Percentiles rank a stretch among this genome's conserved stretches.
These are phyloP conservation scores for Cordyceps pruinosa DNA, from an alignment of 2,329 filamentous ascomycete genomes.

Conservation along the genomic window DNA sequence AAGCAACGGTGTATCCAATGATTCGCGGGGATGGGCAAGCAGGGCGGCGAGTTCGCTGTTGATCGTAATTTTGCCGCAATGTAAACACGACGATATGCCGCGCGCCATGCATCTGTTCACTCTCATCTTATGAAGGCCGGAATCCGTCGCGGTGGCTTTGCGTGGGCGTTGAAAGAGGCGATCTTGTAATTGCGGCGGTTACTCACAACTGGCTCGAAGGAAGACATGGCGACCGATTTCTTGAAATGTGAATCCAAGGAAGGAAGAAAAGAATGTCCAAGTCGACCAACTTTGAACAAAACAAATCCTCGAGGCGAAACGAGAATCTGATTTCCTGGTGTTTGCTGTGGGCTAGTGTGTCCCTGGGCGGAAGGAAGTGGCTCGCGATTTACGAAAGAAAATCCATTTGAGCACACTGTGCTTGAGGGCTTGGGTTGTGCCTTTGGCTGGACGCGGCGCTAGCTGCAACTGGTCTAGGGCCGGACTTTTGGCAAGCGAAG, in stretches of 20 bases:
- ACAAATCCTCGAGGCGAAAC: slow-evolving; percentile 31
- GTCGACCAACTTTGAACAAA: slow-evolving; percentile 24
- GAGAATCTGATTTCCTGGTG: slow-evolving; percentile 31
- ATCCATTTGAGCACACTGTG: slow-evolving; percentile 27
- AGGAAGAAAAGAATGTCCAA: slow-evolving; percentile 26
- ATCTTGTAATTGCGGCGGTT: background rate
- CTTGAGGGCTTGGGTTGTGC: slow-evolving; percentile 32
- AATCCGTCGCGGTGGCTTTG: slow-evolving; percentile 1
- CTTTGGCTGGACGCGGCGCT: slow-evolving; percentile 26
- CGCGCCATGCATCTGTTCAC: slow-evolving; percentile 2
- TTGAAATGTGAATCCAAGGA: slow-evolving; percentile 26
- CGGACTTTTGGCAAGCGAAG: slow-evolving; percentile 28
- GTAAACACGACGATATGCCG: background rate
- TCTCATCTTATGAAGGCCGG: background rate
- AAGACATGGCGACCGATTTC: slow-evolving; percentile 52
- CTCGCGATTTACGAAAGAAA: slow-evolving; percentile 35
- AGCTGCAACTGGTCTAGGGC: slow-evolving; percentile 26
- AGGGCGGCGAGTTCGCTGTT: background rate
- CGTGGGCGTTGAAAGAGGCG: background rate
- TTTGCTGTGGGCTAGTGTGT: slow-evolving; percentile 35
- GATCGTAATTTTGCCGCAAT: background rate
- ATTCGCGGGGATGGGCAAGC: background rate
- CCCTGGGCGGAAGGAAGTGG: slow-evolving; percentile 29
- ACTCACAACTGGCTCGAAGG: slow-evolving; percentile 67
- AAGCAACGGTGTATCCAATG: background rate